A percentile compares a stretch with the other conserved stretches of the same genome.
phyloP scores from a whole-genome alignment of 257 asterid genomes.

The Solanum medicagineum region DNA sequence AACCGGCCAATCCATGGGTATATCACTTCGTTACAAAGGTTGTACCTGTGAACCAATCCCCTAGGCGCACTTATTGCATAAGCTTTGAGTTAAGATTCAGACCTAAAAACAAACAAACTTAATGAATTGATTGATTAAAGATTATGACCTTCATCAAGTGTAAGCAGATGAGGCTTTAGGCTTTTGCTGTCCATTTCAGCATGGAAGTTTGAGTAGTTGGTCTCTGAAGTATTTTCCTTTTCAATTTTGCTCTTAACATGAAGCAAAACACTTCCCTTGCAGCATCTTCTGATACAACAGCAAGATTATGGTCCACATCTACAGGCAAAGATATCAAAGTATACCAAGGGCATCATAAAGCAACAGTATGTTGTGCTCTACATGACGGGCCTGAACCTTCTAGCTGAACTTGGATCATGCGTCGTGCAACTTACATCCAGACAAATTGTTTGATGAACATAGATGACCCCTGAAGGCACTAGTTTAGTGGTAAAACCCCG shows the following conservation, averaged over 20 bases:
- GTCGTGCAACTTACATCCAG: not conserved
- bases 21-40: too few species aligned
- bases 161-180: not conserved
- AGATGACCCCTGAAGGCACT: not conserved
- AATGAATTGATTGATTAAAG: not conserved
- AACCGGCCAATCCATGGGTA: too few species aligned
- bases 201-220: not conserved
- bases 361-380: constrained; percentile 91
- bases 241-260: not conserved
- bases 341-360: constrained; percentile 88
- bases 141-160: not conserved
- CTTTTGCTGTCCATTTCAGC: not conserved
- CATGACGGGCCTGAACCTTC: constrained; percentile 84
- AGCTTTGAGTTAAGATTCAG: not conserved
- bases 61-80: not conserved
- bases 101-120: not conserved
- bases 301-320: constrained; percentile 80
- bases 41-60: too few species aligned
- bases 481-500: not conserved
- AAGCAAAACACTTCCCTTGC: constrained; percentile 6
- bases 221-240: not conserved
- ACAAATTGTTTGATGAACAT: not conserved
- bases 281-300: constrained; percentile 94
- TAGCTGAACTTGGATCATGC: constrained; percentile 10
- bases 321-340: constrained; percentile 75